phyloP scores from a whole-genome alignment of 768 basidiomycete species.

The Podaxis carcinomalis region DNA sequence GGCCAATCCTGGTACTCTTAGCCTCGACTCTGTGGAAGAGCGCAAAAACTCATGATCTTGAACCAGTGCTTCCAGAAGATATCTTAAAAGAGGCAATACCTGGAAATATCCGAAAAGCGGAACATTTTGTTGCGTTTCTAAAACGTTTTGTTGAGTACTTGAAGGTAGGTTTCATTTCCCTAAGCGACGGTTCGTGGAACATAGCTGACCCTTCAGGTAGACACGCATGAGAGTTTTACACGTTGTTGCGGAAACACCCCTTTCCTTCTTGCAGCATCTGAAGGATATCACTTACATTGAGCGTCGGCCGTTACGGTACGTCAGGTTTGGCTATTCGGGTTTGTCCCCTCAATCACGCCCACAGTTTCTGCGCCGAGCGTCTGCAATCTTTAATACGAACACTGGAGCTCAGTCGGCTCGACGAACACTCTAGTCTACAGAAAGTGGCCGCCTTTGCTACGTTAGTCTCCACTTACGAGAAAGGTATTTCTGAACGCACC shows the following conservation, averaged over 20 bases:
- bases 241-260: conserved; percentile 96
- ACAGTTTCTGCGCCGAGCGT: conserved; percentile 93
- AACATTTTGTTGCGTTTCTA: conserved; percentile 97
- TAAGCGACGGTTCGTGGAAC: background rate
- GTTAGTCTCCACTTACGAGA: conserved; percentile 96
- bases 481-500: conserved; percentile 47
- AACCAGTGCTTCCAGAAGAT: conserved; percentile 87
- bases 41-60: background rate
- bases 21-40: background rate
- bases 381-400: conserved; percentile 92
- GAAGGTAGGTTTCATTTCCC: conserved; percentile 53
- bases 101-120: conserved; percentile 97
- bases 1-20: conserved; percentile 73
- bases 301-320: conserved; percentile 81
- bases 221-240: conserved; percentile 99
- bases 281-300: conserved; percentile 99
- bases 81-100: conserved; percentile 93
- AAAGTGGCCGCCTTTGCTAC: conserved; percentile 97
- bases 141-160: conserved; percentile 98
- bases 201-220: conserved; percentile 33
- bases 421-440: conserved; percentile 89
- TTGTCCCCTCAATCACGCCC: background rate
- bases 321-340: conserved; percentile 8
- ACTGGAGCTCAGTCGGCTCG: conserved; percentile 80
- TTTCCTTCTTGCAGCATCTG: conserved; percentile 94